These are phyloP conservation scores for Nannochloris sp. DNA, from an alignment of 139 green algal species.

Conservation along the genomic window DNA sequence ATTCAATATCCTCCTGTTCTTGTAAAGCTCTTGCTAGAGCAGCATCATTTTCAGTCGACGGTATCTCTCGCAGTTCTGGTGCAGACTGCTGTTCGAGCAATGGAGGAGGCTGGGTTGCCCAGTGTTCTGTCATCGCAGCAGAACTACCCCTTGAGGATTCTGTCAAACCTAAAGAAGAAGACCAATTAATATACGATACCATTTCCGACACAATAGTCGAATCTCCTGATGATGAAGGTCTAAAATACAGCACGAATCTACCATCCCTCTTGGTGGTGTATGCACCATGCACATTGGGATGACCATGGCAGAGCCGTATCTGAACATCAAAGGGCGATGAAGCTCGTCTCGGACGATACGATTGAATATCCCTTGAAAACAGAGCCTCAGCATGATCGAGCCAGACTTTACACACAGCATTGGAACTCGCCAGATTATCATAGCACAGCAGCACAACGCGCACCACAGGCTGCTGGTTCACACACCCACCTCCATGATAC, in stretches of 20 bases:
- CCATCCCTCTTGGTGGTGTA: too few relatives aligned
- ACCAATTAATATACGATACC: too few relatives aligned
- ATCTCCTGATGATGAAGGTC: too few relatives aligned
- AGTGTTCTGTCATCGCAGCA: too few relatives aligned
- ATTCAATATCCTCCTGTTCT: constrained; percentile 4
- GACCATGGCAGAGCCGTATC: too few relatives aligned
- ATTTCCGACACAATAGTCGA: too few relatives aligned
- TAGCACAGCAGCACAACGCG: background rate
- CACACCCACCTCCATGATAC: constrained; percentile 2
- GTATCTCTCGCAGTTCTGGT: background rate
- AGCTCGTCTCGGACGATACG: background rate
- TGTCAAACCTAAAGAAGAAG: too few relatives aligned
- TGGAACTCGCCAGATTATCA: background rate
- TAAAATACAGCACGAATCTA: too few relatives aligned
- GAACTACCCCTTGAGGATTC: too few relatives aligned
- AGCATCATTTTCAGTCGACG: background rate
- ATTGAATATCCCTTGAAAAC: background rate
- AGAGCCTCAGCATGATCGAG: background rate
- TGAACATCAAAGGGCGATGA: background rate
- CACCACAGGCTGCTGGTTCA: background rate
- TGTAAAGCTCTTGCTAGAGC: constrained; percentile 2
- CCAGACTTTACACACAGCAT: background rate
- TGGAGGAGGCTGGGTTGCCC: too few relatives aligned
- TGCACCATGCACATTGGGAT: too few relatives aligned
- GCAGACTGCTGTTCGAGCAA: too few relatives aligned